phyloP scores from a whole-genome alignment of 768 basidiomycete genomes.

The Coprinopsis cinerea region DNA sequence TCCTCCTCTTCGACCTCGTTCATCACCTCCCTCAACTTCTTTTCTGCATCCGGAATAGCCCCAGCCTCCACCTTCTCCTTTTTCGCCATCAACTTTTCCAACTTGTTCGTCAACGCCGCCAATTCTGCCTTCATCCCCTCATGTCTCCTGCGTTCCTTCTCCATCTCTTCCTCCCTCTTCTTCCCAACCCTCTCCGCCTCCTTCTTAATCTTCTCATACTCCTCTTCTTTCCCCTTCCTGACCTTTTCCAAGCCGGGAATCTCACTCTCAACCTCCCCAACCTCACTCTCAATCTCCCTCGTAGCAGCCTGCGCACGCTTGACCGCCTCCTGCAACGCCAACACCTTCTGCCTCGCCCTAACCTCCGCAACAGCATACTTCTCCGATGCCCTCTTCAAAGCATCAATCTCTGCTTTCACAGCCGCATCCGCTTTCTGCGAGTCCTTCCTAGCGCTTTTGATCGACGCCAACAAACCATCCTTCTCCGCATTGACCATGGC shows the following conservation, averaged over 20 bases:
- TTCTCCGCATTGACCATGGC: constrained; percentile 58
- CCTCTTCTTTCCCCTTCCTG: constrained; percentile 36
- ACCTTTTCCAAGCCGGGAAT: constrained; percentile 35
- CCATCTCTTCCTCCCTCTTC: constrained; percentile 31
- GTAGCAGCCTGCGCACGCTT: constrained; percentile 66
- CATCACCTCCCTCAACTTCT: constrained; percentile 53
- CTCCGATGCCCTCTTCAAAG: constrained; percentile 76
- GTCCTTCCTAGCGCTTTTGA: constrained; percentile 77
- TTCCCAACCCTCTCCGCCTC: constrained; percentile 43
- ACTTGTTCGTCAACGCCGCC: constrained; percentile 44
- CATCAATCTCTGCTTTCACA: constrained; percentile 79
- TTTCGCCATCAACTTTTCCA: constrained; percentile 64
- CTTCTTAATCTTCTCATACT: constrained; percentile 36
- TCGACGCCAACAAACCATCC: constrained; percentile 54
- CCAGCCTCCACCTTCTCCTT: constrained; percentile 59
- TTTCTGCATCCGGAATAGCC: constrained; percentile 61
- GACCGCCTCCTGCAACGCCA: constrained; percentile 84
- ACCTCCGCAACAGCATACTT: constrained; percentile 70
- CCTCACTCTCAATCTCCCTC: constrained; percentile 38
- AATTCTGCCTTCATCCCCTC: constrained; percentile 58
- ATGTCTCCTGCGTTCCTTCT: constrained; percentile 44
- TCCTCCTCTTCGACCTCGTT: constrained; percentile 33
- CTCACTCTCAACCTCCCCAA: constrained; percentile 40
- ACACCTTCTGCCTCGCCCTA: constrained; percentile 78
- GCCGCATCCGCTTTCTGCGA: constrained; percentile 79